phyloP scores from a whole-genome alignment of 768 basidiomycete species.

The Mycena belliarum region DNA sequence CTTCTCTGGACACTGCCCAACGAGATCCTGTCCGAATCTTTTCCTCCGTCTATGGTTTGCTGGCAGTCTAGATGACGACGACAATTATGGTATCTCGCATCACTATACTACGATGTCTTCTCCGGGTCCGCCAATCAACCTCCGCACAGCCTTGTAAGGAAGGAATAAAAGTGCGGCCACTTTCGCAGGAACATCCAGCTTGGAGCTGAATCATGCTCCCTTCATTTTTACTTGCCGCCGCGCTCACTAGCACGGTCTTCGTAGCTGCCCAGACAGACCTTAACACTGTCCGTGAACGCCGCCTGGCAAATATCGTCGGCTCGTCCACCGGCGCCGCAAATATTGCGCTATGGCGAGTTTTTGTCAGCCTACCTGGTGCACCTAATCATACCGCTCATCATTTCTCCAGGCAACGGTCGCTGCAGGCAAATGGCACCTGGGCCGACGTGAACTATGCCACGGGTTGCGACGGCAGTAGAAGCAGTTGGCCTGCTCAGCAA shows the following conservation, averaged over 20 bases:
- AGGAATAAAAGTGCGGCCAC: too few species aligned
- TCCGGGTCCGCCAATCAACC: too few species aligned
- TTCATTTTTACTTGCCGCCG: neutral
- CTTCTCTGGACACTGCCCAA: too few species aligned
- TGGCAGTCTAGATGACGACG: too few species aligned
- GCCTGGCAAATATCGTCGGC: conserved; percentile 41
- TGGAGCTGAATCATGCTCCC: neutral
- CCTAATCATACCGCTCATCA: neutral
- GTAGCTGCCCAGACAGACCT: conserved; percentile 30
- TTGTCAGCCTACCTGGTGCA: neutral
- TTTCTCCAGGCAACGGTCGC: conserved; percentile 30
- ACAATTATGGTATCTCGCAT: too few species aligned
- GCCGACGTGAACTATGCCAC: conserved; percentile 52
- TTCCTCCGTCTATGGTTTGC: too few species aligned
- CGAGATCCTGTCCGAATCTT: too few species aligned
- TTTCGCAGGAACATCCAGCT: neutral
- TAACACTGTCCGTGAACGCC: conserved; percentile 35
- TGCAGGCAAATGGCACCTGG: conserved; percentile 42
- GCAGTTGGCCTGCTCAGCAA: conserved; percentile 59
- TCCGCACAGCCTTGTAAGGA: too few species aligned
- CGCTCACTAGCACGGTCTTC: neutral
- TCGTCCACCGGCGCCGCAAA: conserved; percentile 40
- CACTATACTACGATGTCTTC: too few species aligned
- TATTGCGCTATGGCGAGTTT: conserved; percentile 36
- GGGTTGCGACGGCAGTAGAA: conserved; percentile 51